Evolutionary conservation across 1,139 yeast species (phyloP), one percentile per base, ranked within the genome.

Genomic region (Pneumocystis carinii): DNA sequence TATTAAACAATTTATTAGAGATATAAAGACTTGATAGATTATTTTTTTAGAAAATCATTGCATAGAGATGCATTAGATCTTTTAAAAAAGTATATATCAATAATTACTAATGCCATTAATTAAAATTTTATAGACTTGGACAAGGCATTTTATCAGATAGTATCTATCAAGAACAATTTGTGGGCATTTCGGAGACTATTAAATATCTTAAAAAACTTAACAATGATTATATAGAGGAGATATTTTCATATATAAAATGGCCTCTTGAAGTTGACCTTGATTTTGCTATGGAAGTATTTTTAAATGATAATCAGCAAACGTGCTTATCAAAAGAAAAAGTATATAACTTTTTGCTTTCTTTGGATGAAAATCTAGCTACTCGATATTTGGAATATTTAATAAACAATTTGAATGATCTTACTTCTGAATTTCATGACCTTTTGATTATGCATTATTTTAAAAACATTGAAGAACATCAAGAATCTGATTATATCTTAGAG

Each of bases 21-120:
- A 71, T 80, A 83, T 69, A 81, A 80, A 59, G 97, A 90, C 68
- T 76, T 92, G 59, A 79, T 89, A 15, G 96, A 88, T 71, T 92
- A 88, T 70, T 88, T 86, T 70, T 85, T 77, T 70, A 83, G 87
- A 10, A 78, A 86, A 64, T 72, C 75, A 1, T 72, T 82, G 60
- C 96, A 90, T 72, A 75, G 77, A 15, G 83, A 84, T 64, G 95
- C 97, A 0, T 75, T 92, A 61, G 75, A 78, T 14, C 78, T 88
- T 72, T 75, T 90, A 59, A 71, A 74, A 17, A 67, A 72, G 55
- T 48, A 48, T 48, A 48, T 3, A 8, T 15, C 14, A 10, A 41
- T 48, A 8, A 32, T 32, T 48, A 27, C n/a, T 29, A 14, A n/a
- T 5, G 17, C 19, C 27, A 63, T 53, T 38, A 15, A 41, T 12